phyloP scores from a whole-genome alignment of 441 rosid genomes.

The Corymbia calophylla region DNA sequence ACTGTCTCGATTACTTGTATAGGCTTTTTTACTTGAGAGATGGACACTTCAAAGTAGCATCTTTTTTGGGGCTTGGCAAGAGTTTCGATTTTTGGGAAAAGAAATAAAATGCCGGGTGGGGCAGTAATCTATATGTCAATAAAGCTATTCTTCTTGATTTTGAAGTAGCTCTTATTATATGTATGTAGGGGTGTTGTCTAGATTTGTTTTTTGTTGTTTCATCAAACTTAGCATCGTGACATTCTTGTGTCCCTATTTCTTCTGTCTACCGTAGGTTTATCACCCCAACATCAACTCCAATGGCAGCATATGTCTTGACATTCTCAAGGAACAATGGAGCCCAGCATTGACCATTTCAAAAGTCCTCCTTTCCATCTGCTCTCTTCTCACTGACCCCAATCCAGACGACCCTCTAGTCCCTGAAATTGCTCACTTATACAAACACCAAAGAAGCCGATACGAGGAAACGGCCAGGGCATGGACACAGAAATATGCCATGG shows the following conservation, averaged over 20 bases:
- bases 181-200: not conserved
- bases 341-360: not conserved
- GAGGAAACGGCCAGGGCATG: not conserved
- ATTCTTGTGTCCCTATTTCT: not conserved
- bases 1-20: not conserved
- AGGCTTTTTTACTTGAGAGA: not conserved
- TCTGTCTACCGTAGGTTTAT: not conserved
- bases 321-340: not conserved
- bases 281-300: conserved; percentile 1
- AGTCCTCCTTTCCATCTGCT: not conserved
- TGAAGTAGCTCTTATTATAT: not conserved
- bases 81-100: not conserved
- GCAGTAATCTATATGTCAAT: not conserved
- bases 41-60: not conserved
- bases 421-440: not conserved
- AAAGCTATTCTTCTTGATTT: not conserved
- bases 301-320: conserved; percentile 2
- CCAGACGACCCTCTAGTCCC: not conserved
- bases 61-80: not conserved
- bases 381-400: not conserved
- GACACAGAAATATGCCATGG: not conserved
- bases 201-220: not conserved
- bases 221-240: not conserved
- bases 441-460: not conserved
- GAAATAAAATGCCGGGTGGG: not conserved